Evolutionary conservation across 2,329 filamentous ascomycete species (phyloP), one percentile per base, ranked within the genome.

Genomic region (Cercospora brassicicola): DNA sequence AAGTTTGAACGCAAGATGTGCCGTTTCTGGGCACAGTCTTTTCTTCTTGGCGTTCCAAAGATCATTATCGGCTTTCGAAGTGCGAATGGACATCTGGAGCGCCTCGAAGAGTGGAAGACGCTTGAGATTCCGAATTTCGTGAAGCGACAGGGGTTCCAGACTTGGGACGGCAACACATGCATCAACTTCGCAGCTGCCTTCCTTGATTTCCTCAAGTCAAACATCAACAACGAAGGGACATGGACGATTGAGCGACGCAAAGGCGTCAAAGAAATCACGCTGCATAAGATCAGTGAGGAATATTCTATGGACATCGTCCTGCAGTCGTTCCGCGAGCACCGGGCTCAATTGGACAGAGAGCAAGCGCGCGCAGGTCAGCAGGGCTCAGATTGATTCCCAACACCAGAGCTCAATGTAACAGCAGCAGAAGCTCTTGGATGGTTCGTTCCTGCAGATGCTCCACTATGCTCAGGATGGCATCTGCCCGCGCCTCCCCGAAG

Each of bases 11-110:
- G 91, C 59, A 98, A 98, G 78, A 85, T 98, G 80, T 74, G 78
- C 31, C 96, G 96, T 76, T 97, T 94, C 81, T 99, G 95, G 95
- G 92, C 94, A 13, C 95, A 98, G 79, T 96, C 92, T 0, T 99
- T 97, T 77, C 84, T 99, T 2, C 89, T 99, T 1, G 94, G 94
- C 48, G 94, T 98, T 0, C 93, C 93, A 0, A 95, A 90, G 73
- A 92, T 99, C 72, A 88, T 97, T 56, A 91, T 99, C 31, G 95
- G 95, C 0, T 97, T 95, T 78, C 89, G 95, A 59, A 89, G 87
- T 36, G 87, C 85, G 65, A 77, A 89, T 65, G 94, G 95, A 7
- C 86, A 92, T 63, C 83, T 99, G 23, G 84, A 85, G 59, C 84
- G 87, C 11, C 77, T 96, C 11, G 88, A 96, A 77, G 92, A 96